Evolutionary conservation across 2,329 filamentous ascomycete species (phyloP).

Genomic region (Pseudogymnoascus destructans): DNA sequence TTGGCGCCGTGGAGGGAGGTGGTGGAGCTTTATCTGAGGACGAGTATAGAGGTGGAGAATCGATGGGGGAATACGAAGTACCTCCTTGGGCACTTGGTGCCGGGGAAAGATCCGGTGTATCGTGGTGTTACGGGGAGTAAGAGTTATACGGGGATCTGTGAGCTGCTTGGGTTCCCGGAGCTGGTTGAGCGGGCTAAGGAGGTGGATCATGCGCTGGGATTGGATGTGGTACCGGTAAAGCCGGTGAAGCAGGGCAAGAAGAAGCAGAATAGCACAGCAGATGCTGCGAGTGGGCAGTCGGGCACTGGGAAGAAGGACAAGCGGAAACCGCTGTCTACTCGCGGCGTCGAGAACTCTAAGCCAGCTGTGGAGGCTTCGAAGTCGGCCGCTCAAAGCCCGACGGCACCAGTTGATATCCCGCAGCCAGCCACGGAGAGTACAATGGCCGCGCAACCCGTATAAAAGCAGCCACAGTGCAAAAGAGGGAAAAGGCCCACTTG

Average conservation of each 20-base stretch:
- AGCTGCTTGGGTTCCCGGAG: slow-evolving; percentile 49
- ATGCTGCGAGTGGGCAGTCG: slow-evolving; percentile 10
- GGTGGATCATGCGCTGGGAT: slow-evolving; percentile 36
- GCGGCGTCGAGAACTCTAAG: slow-evolving; percentile 7
- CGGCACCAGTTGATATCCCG: neutral
- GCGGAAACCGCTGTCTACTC: slow-evolving; percentile 10
- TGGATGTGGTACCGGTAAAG: slow-evolving; percentile 14
- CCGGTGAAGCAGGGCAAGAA: slow-evolving; percentile 23
- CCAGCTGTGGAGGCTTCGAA: neutral
- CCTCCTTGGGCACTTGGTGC: slow-evolving; percentile 71
- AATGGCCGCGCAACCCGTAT: neutral
- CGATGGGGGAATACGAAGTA: slow-evolving; percentile 90
- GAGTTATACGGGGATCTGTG: slow-evolving; percentile 58
- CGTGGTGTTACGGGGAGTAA: slow-evolving; percentile 49
- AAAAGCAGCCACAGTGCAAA: neutral
- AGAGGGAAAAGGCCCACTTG: neutral
- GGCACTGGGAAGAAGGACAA: slow-evolving; percentile 11
- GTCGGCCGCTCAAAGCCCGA: neutral
- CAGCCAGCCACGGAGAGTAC: neutral
- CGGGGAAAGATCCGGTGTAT: slow-evolving; percentile 58
- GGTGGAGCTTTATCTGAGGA: slow-evolving; percentile 60
- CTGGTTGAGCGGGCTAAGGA: slow-evolving; percentile 50
- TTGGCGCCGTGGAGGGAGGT: slow-evolving; percentile 63
- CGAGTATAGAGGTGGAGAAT: slow-evolving; percentile 67
- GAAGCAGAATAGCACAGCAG: slow-evolving; percentile 26